Conservation (phyloP, 345 rosid species). For the Excoecaria agallocha region DNA sequence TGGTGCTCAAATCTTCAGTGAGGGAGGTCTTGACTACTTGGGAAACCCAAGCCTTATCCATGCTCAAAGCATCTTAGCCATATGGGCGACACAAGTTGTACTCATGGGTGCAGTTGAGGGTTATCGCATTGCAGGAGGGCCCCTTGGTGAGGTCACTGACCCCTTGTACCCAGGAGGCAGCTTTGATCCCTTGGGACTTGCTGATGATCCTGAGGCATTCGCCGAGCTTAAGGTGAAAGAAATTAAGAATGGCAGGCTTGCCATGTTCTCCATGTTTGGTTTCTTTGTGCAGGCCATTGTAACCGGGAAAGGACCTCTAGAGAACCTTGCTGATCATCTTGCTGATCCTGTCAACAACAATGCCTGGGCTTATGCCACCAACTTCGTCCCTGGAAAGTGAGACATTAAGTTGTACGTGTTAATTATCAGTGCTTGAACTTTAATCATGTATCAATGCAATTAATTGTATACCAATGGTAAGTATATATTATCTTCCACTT, state of each 20-base stretch:
- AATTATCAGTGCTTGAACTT: not conserved
- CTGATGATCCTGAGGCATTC: slow-evolving; percentile 48
- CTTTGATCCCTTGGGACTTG: slow-evolving; percentile 51
- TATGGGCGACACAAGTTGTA: slow-evolving; percentile 44
- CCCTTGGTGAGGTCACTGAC: slow-evolving; percentile 45
- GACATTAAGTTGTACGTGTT: not conserved
- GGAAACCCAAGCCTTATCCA: slow-evolving; percentile 49
- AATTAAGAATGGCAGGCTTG: slow-evolving; percentile 44
- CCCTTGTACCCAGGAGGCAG: slow-evolving; percentile 49
- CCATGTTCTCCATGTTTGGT: slow-evolving; percentile 54
- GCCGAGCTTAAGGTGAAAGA: slow-evolving; percentile 48
- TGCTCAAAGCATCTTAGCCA: slow-evolving; percentile 49
- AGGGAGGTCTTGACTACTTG: slow-evolving; percentile 42
- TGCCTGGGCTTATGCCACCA: slow-evolving; percentile 52
- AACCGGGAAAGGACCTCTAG: slow-evolving; percentile 46
- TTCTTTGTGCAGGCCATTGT: slow-evolving; percentile 54
- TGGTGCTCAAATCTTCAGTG: slow-evolving; percentile 45
- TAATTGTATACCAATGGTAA: not conserved
- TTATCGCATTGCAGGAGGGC: slow-evolving; percentile 49
- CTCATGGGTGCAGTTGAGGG: slow-evolving; percentile 51
- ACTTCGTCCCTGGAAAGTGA: slow-evolving; percentile 52
- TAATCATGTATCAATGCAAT: not conserved
- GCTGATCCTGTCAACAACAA: slow-evolving; percentile 51
- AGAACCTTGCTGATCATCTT: slow-evolving; percentile 42
- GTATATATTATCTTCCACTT: not conserved